These are phyloP conservation scores for Hypoxylon cercidicola DNA, from an alignment of 495 filamentous ascomycete species.

Conservation along the genomic window DNA sequence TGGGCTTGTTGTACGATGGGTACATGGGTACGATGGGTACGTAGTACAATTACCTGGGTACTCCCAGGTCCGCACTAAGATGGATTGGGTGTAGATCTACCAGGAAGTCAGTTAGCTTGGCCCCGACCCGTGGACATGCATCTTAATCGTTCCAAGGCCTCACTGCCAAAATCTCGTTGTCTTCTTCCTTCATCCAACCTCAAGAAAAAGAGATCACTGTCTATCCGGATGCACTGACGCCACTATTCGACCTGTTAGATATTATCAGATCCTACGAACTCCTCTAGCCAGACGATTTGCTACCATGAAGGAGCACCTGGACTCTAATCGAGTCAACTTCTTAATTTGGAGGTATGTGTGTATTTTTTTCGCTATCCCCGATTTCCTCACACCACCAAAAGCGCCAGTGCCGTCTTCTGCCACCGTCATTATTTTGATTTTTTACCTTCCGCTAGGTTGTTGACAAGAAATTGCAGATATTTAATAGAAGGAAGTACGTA, in stretches of 20 bases:
- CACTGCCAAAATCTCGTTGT: conserved; percentile 41
- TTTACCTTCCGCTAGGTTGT: conserved; percentile 39
- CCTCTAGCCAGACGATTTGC: conserved; percentile 21
- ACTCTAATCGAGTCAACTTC: conserved; percentile 96
- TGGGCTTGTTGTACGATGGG: conserved; percentile 4
- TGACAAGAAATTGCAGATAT: conserved; percentile 69
- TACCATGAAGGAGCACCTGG: conserved; percentile 72
- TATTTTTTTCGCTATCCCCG: conserved; percentile 50
- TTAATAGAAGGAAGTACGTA: conserved; percentile 88
- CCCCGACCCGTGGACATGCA: conserved; percentile 43
- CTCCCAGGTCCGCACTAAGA: conserved; percentile 24
- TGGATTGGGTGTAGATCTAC: conserved; percentile 39
- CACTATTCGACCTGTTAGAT: conserved; percentile 6
- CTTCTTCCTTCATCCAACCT: conserved; percentile 43
- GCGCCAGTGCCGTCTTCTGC: conserved; percentile 10
- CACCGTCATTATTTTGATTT: conserved; percentile 18
- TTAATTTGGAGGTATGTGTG: conserved; percentile 94
- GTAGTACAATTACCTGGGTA: conserved; percentile 9
- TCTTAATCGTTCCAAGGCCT: conserved; percentile 44
- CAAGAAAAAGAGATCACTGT: conserved; percentile 28
- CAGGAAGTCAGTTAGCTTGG: conserved; percentile 39
- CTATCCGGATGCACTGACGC: conserved; percentile 22
- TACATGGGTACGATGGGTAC: background rate
- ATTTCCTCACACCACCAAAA: conserved; percentile 49
- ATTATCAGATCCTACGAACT: conserved; percentile 5